A percentile compares a stretch with the other conserved stretches of the same genome.
Conservation (phyloP, 192 early-diverging fungal species). For the Podila clonocystis region DNA sequence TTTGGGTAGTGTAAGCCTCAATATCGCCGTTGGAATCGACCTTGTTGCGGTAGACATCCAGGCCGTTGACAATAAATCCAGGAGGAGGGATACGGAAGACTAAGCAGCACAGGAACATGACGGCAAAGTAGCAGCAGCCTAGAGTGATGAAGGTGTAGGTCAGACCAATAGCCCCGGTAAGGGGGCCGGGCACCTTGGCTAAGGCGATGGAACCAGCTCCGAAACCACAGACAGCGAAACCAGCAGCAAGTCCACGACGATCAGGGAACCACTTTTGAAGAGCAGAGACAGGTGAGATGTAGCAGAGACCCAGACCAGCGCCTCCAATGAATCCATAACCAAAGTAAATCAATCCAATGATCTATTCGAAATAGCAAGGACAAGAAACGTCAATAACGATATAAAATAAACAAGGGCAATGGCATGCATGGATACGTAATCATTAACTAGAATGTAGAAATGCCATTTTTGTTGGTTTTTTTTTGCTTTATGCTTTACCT, state of each 20-base stretch:
- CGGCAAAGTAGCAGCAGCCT: conserved; percentile 66
- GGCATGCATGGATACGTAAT: too few relatives aligned
- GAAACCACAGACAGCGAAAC: conserved; percentile 82
- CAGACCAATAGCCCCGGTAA: conserved; percentile 63
- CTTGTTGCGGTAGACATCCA: conserved; percentile 58
- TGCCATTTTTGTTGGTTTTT: neutral
- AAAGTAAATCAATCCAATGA: conserved; percentile 70
- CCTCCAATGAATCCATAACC: conserved; percentile 81
- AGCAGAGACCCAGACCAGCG: conserved; percentile 74
- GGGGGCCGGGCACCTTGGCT: conserved; percentile 67
- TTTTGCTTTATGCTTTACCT: conserved; percentile 21
- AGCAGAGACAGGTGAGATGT: conserved; percentile 79
- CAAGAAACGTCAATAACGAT: neutral
- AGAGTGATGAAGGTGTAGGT: conserved; percentile 73
- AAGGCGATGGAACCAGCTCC: conserved; percentile 78
- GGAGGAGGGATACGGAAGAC: conserved; percentile 71
- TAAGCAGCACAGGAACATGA: conserved; percentile 70
- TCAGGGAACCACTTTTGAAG: conserved; percentile 86
- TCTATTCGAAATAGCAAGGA: neutral
- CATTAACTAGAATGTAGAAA: neutral
- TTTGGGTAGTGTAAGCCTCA: conserved; percentile 56
- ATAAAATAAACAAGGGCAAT: neutral
- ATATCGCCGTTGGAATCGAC: conserved; percentile 55
- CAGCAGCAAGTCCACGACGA: conserved; percentile 77
- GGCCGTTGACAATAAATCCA: conserved; percentile 63